Evolutionary conservation across 2,329 filamentous ascomycete species (phyloP).

Genomic region (Diaporthe sp.): DNA sequence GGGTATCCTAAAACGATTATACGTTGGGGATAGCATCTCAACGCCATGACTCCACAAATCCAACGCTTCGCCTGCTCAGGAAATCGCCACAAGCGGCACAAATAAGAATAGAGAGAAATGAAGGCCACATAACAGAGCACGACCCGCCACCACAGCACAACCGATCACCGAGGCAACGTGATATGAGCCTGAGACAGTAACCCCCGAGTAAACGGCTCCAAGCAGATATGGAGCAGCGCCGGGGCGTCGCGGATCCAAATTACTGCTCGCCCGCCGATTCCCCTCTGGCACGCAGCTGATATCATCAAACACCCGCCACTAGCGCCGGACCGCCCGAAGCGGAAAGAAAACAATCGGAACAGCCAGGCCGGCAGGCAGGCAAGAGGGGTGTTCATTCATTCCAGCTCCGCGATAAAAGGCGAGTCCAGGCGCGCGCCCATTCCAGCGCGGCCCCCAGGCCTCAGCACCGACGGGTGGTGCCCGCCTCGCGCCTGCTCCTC

Average conservation of each 20-base stretch:
- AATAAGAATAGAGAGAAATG: background rate
- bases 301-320: background rate
- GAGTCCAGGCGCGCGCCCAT: conserved; percentile 24
- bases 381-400: conserved; percentile 10
- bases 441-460: conserved; percentile 35
- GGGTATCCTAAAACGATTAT: conserved; percentile 4
- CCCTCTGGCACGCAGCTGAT: background rate
- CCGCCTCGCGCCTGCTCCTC: background rate
- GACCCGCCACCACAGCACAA: background rate
- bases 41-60: background rate
- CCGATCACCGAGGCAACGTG: conserved; percentile 4
- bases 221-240: background rate
- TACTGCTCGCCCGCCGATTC: background rate
- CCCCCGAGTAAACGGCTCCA: background rate
- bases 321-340: background rate
- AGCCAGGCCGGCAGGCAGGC: background rate
- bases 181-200: background rate
- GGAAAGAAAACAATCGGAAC: background rate
- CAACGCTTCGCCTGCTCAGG: background rate
- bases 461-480: conserved; percentile 29
- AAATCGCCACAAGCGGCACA: background rate
- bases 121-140: conserved; percentile 8
- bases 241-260: background rate
- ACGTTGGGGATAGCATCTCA: background rate
- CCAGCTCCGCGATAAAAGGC: conserved; percentile 38